phyloP scores from a whole-genome alignment of 805 yeast species.

The Scheffersomyces coipomensis region DNA sequence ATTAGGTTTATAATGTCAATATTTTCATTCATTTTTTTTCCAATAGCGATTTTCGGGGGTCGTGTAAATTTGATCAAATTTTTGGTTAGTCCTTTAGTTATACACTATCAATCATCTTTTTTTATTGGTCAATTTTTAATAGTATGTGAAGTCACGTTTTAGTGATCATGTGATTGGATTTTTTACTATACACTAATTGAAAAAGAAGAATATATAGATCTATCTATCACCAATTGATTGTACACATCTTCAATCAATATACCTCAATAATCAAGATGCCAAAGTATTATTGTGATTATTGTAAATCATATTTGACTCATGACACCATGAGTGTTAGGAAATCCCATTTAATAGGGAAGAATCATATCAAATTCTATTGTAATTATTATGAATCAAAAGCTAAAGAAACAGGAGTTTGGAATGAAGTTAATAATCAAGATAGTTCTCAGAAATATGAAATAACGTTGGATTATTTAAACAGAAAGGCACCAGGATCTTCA shows the following conservation, averaged over 20 bases:
- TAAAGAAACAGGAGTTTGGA: slow-evolving; percentile 36
- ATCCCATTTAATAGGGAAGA: slow-evolving; percentile 74
- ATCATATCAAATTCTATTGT: slow-evolving; percentile 69
- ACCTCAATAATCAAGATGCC: too few species aligned
- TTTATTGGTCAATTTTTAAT: too few species aligned
- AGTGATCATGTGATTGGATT: too few species aligned
- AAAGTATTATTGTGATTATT: slow-evolving; percentile 80
- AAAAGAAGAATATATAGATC: too few species aligned
- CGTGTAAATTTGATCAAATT: slow-evolving; percentile 3
- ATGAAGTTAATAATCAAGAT: background rate
- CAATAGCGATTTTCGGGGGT: slow-evolving; percentile 1
- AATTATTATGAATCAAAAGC: slow-evolving; percentile 65
- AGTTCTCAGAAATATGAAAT: slow-evolving; percentile 35
- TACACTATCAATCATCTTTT: too few species aligned
- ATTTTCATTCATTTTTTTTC: background rate
- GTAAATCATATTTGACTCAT: slow-evolving; percentile 79
- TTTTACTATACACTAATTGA: too few species aligned
- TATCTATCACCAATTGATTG: too few species aligned
- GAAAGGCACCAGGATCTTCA: slow-evolving; percentile 25
- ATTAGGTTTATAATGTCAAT: too few species aligned
- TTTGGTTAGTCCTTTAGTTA: too few species aligned
- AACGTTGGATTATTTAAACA: slow-evolving; percentile 31
- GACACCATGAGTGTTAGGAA: slow-evolving; percentile 85
- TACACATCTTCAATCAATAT: too few species aligned
- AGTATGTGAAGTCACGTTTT: too few species aligned